Evolutionary conservation across 163 green algal genomes (phyloP).

Genomic region (Scenedesmus sp.): DNA sequence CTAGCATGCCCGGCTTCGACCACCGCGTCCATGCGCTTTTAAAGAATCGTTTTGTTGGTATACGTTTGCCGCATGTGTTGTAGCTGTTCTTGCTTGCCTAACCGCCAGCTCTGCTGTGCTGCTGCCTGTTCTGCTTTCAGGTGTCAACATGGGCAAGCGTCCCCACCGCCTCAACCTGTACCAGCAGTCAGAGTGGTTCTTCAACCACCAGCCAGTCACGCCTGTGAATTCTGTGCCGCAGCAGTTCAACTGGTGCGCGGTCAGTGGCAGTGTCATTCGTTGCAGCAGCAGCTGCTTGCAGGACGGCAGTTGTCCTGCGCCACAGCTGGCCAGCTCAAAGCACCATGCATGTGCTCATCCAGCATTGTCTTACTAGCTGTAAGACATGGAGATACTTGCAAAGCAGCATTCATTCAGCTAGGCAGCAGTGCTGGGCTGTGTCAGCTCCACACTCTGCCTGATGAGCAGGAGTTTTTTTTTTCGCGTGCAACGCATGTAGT

Average conservation of each 20-base stretch:
- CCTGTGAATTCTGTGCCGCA: background rate
- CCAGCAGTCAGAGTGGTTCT: slow-evolving; percentile 17
- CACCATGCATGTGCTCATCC: too few relatives aligned
- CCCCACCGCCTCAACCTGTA: slow-evolving; percentile 8
- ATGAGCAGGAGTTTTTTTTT: too few relatives aligned
- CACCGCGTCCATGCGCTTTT: background rate
- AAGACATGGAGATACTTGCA: too few relatives aligned
- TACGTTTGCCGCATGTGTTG: background rate
- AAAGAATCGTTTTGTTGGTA: background rate
- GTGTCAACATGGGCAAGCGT: slow-evolving; percentile 6
- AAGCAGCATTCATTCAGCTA: too few relatives aligned
- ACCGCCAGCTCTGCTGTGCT: background rate
- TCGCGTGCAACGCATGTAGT: too few relatives aligned
- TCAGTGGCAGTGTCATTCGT: too few relatives aligned
- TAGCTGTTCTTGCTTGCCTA: background rate
- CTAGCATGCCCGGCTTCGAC: background rate
- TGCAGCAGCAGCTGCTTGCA: background rate
- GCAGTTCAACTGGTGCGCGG: slow-evolving; percentile 46
- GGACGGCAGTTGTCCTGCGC: background rate
- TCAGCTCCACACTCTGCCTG: too few relatives aligned
- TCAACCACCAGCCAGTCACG: slow-evolving; percentile 15
- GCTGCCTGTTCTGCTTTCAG: background rate
- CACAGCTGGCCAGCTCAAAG: background rate
- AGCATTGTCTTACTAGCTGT: too few relatives aligned
- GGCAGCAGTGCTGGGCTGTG: too few relatives aligned